Evolutionary conservation across 495 filamentous ascomycete genomes (phyloP), one percentile per base, ranked within the genome.

Genomic region (Antarctomyces pellizariae): DNA sequence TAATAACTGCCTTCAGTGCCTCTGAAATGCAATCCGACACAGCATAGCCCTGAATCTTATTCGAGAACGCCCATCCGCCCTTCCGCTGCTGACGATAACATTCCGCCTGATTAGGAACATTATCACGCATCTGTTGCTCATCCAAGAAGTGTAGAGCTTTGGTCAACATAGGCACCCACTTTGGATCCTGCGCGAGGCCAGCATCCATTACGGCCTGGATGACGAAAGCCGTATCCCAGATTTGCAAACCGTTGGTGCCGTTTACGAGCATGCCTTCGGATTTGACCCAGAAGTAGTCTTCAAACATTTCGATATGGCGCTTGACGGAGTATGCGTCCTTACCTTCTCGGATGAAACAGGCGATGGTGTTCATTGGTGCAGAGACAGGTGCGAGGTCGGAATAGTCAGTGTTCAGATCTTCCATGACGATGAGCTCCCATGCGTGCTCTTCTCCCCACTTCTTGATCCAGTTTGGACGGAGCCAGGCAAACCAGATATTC

Each of bases 61-160:
- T 97, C 44, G 77, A 89, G 46, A 97, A 97, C 0, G 75, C 75
- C 86, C 86, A 97, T 2, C 69, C 86, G 8, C 86, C 89, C 44
- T 90, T 90, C 7, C 89, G 64, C 34, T 72, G 69, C 34, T 95
- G 89, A 8, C 86, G 77, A 44, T 95, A 97, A 47, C 76, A 84
- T 24, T 64, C 58, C 6, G 68, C 65, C 40, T 78, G 74, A 24
- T 90, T 64, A 4, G 64, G 58, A 12, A 75, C 74, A 31, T 92
- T 74, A 31, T 82, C 79, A 19, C 75, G 68, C 29, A 95, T 74
- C 43, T 97, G 86, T 35, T 95, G 86, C 7, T 72, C 62, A 17
- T 95, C 82, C 3, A 97, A 63, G 39, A 90, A 97, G 28, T 73
- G 58, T 10, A 93, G 56, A 1, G 82, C 79, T 39, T 72, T 79